Base-by-base conservation (phyloP, 2,329 filamentous ascomycete genomes). In the Apiospora kogelbergensis region DNA sequence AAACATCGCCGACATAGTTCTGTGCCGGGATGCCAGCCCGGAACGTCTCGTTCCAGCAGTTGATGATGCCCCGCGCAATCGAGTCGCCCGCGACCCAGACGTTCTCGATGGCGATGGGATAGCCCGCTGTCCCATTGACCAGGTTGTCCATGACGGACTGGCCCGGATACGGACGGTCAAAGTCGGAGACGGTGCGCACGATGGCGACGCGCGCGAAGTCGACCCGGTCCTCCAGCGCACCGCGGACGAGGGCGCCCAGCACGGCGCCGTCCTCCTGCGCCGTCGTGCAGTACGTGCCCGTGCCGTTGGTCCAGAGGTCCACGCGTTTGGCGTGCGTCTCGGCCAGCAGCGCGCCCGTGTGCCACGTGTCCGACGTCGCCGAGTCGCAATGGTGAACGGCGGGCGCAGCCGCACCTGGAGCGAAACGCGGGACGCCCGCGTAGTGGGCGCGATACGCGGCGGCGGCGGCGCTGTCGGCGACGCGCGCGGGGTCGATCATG, bases 231-330 rank as follows among this genome's bases (percentile, higher is more conserved):
- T 75, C 71, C 3, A 73, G 40, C 5, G 74, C 71, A 37, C 72
- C 79, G 17, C 91, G 86, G 20, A 92, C 78, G 33, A 93, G 80
- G 4, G 87, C 90, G 73, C 91, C 90, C 0, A 93, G 84, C 0
- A 86, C 86, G 0, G 90, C 91, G 73, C 90, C 92, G 76, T 93
- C 91, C 78, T 93, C 91, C 77, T 93, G 91, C 0, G 90, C 90
- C 1, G 86, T 91, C 79, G 90, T 88, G 80, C 91, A 93, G 80
- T 93, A 93, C 0, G 88, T 33, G 7, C 67, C 90, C 0, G 85
- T 88, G 2, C 90, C 90, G 74, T 92, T 92, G 3, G 91, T 93
- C 80, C 89, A 87, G 1, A 91, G 74, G 6, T 40, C 53, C 6
- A 67, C 68, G 48, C 60, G 67, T 71, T 90, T 89, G 73, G 88